phyloP scores from a whole-genome alignment of 257 asterid species.

The Orobanche coerulescens region DNA sequence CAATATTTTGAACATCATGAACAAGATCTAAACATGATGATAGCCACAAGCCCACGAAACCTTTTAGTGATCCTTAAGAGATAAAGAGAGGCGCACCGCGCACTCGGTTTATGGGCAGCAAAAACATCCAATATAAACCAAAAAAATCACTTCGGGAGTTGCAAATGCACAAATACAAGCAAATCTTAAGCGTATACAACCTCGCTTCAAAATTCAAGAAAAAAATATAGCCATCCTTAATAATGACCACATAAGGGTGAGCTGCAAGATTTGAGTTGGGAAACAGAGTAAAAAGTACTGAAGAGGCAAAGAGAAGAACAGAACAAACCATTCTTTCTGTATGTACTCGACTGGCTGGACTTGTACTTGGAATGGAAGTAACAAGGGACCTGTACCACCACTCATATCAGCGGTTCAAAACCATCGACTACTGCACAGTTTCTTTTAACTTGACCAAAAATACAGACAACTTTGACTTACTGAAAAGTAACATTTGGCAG shows the following conservation, averaged over 20 bases:
- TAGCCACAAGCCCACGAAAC: too few relatives aligned
- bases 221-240: background rate
- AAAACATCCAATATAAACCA: too few relatives aligned
- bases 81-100: too few relatives aligned
- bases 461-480: conserved; percentile 37
- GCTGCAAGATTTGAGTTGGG: background rate
- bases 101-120: too few relatives aligned
- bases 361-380: conserved; percentile 77
- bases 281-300: background rate
- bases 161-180: background rate
- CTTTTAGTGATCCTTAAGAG: too few relatives aligned
- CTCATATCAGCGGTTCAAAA: too few relatives aligned
- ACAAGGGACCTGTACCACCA: conserved; percentile 63
- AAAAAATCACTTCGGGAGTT: background rate
- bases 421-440: too few relatives aligned
- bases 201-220: background rate
- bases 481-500: conserved; percentile 83
- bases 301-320: background rate
- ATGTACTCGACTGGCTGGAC: conserved; percentile 64
- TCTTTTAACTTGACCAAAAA: background rate
- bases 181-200: background rate
- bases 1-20: background rate
- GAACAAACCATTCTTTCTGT: conserved; percentile 69
- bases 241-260: background rate
- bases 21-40: too few relatives aligned